Conservation (phyloP, 2,329 filamentous ascomycete genomes). For the Fusarium sp. region DNA sequence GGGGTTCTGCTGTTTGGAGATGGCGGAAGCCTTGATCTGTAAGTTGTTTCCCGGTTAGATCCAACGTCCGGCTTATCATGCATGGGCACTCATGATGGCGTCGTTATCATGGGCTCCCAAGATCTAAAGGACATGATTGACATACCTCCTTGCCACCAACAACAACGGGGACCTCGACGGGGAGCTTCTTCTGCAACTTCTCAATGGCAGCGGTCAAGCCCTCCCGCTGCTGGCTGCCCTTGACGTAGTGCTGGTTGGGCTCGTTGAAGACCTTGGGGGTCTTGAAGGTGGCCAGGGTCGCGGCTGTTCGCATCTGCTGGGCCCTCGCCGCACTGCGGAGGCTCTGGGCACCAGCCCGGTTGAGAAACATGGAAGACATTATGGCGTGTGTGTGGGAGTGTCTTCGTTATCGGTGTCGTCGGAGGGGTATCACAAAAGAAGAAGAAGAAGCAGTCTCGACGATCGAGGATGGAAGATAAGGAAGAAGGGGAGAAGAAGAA, state of each 20-base stretch:
- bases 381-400: constrained; percentile 7
- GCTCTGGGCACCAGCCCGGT: constrained; percentile 52
- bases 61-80: neutral
- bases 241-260: constrained; percentile 94
- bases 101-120: neutral
- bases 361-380: constrained; percentile 56
- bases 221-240: constrained; percentile 84
- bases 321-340: constrained; percentile 50
- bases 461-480: constrained; percentile 26
- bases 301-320: constrained; percentile 54
- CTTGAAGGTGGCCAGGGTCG: constrained; percentile 87
- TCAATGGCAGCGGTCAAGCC: constrained; percentile 83
- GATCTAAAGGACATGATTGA: constrained; percentile 3
- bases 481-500: constrained; percentile 12
- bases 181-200: constrained; percentile 76
- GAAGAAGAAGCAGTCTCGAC: constrained; percentile 20
- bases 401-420: constrained; percentile 38
- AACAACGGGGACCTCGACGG: constrained; percentile 85
- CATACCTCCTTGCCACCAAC: constrained; percentile 86
- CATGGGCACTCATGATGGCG: neutral
- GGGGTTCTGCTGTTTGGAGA: constrained; percentile 84
- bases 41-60: constrained; percentile 23
- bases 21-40: constrained; percentile 77
- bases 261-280: constrained; percentile 91
- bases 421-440: constrained; percentile 44